Percentiles rank a stretch among this genome's conserved stretches.
Evolutionary conservation across 306 rosid genomes (phyloP).

Genomic region (Astragalus glycyphyllos): DNA sequence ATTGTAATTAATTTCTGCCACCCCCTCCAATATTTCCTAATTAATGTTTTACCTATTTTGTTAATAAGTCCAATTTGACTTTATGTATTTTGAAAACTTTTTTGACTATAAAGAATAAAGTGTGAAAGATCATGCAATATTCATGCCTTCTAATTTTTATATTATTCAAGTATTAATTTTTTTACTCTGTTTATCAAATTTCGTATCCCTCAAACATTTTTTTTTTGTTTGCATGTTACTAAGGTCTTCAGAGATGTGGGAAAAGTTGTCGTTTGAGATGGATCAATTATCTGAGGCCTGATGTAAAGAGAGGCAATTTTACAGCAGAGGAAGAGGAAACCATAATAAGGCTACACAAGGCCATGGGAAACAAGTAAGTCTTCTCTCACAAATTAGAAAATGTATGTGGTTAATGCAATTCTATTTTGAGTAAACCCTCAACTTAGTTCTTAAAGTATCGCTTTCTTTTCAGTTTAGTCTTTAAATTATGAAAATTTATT

Average conservation of each 20-base stretch:
- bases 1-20: constrained; percentile 15
- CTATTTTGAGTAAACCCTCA: background rate
- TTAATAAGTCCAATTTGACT: background rate
- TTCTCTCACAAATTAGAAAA: background rate
- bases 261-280: constrained; percentile 98
- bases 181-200: constrained; percentile 4
- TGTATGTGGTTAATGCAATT: background rate
- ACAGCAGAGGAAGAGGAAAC: constrained; percentile 73
- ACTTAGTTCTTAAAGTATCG: too few species aligned
- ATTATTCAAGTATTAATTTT: background rate
- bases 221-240: background rate
- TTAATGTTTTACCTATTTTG: background rate
- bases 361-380: constrained; percentile 80
- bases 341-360: constrained; percentile 63
- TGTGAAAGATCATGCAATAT: constrained; percentile 16
- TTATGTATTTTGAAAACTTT: background rate
- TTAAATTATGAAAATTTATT: too few species aligned
- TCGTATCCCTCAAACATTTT: background rate
- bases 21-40: background rate
- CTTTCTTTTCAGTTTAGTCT: too few species aligned
- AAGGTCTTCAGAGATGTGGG: constrained; percentile 85
- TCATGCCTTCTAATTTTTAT: constrained; percentile 26
- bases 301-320: constrained; percentile 85
- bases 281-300: constrained; percentile 96
- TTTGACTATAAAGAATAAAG: constrained; percentile 6